Evolutionary conservation across 441 rosid species (phyloP).

Genomic region (Populus hybrid): DNA sequence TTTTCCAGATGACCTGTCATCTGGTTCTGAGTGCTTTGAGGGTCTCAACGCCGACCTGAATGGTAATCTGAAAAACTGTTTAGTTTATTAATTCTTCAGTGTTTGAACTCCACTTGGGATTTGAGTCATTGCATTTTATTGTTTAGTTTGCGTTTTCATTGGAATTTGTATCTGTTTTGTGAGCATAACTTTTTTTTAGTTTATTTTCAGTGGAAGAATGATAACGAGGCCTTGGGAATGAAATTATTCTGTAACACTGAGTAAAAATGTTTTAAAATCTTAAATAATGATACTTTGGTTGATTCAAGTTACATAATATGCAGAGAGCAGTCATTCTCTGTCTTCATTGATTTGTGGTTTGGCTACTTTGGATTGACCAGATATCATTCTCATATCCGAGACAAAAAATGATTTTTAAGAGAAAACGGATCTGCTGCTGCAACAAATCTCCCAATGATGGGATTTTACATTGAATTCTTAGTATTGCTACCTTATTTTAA

Average conservation of each 20-base stretch:
- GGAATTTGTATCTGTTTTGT: neutral
- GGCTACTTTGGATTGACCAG: neutral
- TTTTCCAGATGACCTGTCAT: conserved; percentile 64
- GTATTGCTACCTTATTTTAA: neutral
- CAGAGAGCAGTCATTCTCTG: neutral
- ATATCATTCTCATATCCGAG: neutral
- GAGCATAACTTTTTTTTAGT: neutral
- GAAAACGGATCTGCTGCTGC: neutral
- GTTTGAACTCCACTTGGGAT: neutral
- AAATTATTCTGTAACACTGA: no score
- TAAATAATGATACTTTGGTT: neutral
- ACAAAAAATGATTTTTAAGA: neutral
- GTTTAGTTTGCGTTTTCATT: no score
- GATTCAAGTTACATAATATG: neutral
- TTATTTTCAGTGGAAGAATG: neutral
- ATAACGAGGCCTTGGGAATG: neutral
- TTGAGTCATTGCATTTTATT: conserved; percentile 2
- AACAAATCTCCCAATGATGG: neutral
- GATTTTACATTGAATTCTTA: neutral
- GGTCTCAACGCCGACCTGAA: conserved; percentile 85
- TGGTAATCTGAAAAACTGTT: conserved; percentile 42
- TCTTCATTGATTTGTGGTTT: neutral
- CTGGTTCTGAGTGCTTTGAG: conserved; percentile 90
- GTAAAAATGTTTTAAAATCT: neutral
- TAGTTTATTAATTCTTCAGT: neutral